Evolutionary conservation across 306 rosid species (phyloP).

Genomic region (Spatholobus suberectus): DNA sequence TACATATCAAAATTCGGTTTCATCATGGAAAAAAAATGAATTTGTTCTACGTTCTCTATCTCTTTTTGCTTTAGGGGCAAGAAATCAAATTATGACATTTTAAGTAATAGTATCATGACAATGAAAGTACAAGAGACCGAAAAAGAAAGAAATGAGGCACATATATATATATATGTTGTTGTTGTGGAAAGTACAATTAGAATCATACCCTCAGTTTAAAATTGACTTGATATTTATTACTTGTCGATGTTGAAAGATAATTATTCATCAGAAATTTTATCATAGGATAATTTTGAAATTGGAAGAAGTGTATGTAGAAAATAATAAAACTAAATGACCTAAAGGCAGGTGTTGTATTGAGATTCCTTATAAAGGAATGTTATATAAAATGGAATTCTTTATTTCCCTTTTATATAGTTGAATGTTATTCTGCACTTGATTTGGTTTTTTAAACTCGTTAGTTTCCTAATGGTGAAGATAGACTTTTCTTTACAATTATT

Average conservation of each 20-base stretch:
- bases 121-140: background rate
- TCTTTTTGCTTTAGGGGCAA: constrained; percentile 33
- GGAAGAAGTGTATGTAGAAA: constrained; percentile 12
- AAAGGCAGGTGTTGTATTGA: background rate
- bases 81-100: background rate
- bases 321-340: constrained; percentile 7
- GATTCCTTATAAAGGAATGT: background rate
- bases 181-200: background rate
- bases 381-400: background rate
- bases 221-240: constrained; percentile 9
- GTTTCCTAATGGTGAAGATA: background rate
- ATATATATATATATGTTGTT: too few species aligned
- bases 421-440: constrained; percentile 9
- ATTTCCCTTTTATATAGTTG: background rate
- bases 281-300: background rate
- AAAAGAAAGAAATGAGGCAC: background rate
- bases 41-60: background rate
- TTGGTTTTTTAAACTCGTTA: background rate
- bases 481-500: background rate
- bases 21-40: background rate
- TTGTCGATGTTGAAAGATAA: constrained; percentile 2
- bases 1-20: constrained; percentile 1
- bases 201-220: background rate
- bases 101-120: background rate
- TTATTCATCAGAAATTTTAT: background rate